These are phyloP conservation scores for Hymenoscyphus infarciens DNA, from an alignment of 2,329 filamentous ascomycete genomes.

Conservation along the genomic window DNA sequence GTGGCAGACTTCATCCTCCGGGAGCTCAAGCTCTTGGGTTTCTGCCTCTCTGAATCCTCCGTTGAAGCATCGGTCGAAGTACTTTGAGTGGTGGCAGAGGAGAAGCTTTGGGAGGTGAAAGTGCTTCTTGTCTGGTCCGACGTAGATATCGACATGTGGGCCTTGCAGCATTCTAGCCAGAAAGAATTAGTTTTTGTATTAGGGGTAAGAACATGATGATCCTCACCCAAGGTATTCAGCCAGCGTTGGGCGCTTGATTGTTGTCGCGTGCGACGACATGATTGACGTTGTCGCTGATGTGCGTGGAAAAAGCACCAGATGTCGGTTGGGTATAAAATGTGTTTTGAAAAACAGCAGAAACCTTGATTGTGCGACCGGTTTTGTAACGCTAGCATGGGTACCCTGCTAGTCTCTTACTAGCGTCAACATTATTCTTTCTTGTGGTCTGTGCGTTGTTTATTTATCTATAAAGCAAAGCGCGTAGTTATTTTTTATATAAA, in stretches of 20 bases:
- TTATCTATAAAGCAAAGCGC: too few relatives aligned
- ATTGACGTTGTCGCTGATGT: background rate
- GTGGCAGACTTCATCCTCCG: constrained; percentile 13
- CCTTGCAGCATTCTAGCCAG: background rate
- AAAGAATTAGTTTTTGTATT: background rate
- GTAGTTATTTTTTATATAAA: too few relatives aligned
- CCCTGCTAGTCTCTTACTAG: too few relatives aligned
- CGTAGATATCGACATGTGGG: constrained; percentile 12
- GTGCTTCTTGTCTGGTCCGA: constrained; percentile 18
- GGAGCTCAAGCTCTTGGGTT: constrained; percentile 15
- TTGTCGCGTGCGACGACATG: background rate
- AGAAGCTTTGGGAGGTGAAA: constrained; percentile 18
- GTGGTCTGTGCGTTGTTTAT: too few relatives aligned
- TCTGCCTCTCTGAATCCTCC: constrained; percentile 13
- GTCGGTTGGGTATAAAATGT: too few relatives aligned
- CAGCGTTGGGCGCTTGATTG: background rate
- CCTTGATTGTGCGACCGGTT: too few relatives aligned
- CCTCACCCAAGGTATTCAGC: background rate
- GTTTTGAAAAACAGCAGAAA: too few relatives aligned
- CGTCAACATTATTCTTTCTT: too few relatives aligned
- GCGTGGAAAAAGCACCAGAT: too few relatives aligned
- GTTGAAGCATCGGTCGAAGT: constrained; percentile 20
- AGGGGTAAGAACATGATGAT: background rate
- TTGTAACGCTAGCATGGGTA: too few relatives aligned
- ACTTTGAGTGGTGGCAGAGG: constrained; percentile 17